Evolutionary conservation across 1,284 basidiomycete species (phyloP), one percentile per base, ranked within the genome.

Genomic region (Garcileccinum viscosum): DNA sequence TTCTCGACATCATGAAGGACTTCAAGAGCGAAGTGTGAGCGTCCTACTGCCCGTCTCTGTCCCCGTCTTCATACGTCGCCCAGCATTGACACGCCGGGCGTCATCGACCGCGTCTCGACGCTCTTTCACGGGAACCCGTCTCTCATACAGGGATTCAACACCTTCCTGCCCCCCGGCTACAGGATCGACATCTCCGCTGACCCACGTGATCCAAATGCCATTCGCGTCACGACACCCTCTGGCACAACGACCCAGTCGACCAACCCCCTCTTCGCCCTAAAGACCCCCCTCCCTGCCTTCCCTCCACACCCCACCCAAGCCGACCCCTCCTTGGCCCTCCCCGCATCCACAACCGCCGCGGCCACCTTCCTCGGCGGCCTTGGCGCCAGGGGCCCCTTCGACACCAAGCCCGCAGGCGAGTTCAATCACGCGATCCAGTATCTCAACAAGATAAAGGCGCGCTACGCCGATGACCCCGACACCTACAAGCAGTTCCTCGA

Each of bases 1-100:
- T 99, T 80, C 84, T 99, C 80, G 97, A 99, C 81, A 98, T 99
- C 78, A 99, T 99, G 97, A 99, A 99, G 85, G 97, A 99, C 80
- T 98, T 98, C 82, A 98, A 98, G 84, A 93, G 93, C 75, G 94
- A 97, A 82, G 87, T 89, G 96, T 98, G 81, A 85, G 94, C 88
- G 66, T 65, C 30, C 24, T 11, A 53, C 42, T 68, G n/a, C 19
- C 32, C 63, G 64, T 68, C 14, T 59, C 24, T 38, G 42, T 5
- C 19, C 11, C 2, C 56, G 22, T 61, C 5, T 63, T 64, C 65
- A 65, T 12, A 33, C 32, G 14, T 44, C 22, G 24, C n/a, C 56
- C 82, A 98, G 96, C 70, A 98, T 99, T 81, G 97, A 99, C 85
- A 99, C 98, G 0, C 98, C 97, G 1, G 97, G 97, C 70, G 98